phyloP scores from a whole-genome alignment of 2,329 filamentous ascomycete species.

The Cordyceps cicadae region DNA sequence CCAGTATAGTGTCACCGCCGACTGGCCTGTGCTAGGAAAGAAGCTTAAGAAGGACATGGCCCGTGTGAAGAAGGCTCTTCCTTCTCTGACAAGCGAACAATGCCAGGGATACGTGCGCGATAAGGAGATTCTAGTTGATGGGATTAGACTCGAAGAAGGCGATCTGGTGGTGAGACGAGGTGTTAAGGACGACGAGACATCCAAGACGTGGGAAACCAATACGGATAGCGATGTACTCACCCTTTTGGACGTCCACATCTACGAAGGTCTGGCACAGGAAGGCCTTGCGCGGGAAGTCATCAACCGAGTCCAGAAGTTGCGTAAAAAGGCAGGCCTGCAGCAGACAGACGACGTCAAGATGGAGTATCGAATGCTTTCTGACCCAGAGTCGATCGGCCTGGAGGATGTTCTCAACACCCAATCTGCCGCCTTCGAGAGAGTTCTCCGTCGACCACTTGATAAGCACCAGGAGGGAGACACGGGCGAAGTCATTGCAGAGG shows the following conservation, averaged over 20 bases:
- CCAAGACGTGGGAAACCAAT: conserved; percentile 73
- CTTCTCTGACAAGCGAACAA: conserved; percentile 66
- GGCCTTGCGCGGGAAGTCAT: conserved; percentile 88
- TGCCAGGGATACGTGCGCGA: conserved; percentile 69
- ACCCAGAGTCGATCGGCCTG: conserved; percentile 69
- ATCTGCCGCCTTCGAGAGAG: conserved; percentile 62
- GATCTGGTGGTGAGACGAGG: conserved; percentile 74
- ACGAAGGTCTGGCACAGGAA: conserved; percentile 80
- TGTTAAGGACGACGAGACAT: conserved; percentile 62
- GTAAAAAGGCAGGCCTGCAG: conserved; percentile 87
- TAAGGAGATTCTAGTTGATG: conserved; percentile 73
- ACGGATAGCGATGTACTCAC: conserved; percentile 85
- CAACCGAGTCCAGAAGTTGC: conserved; percentile 81
- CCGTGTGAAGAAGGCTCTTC: conserved; percentile 85
- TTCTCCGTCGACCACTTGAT: conserved; percentile 67
- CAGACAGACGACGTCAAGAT: conserved; percentile 93
- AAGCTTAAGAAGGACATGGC: conserved; percentile 94
- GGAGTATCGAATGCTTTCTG: conserved; percentile 75
- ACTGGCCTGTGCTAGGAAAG: conserved; percentile 92
- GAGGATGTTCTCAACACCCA: conserved; percentile 63
- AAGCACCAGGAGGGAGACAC: conserved; percentile 20
- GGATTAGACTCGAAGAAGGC: conserved; percentile 71
- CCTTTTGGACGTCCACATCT: conserved; percentile 74
- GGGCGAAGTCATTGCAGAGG: conserved; percentile 57
- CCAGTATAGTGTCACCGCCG: conserved; percentile 79